These are phyloP conservation scores for Globisporangium emineosum DNA, from an alignment of 352 stramenopile genomes.

Conservation along the genomic window DNA sequence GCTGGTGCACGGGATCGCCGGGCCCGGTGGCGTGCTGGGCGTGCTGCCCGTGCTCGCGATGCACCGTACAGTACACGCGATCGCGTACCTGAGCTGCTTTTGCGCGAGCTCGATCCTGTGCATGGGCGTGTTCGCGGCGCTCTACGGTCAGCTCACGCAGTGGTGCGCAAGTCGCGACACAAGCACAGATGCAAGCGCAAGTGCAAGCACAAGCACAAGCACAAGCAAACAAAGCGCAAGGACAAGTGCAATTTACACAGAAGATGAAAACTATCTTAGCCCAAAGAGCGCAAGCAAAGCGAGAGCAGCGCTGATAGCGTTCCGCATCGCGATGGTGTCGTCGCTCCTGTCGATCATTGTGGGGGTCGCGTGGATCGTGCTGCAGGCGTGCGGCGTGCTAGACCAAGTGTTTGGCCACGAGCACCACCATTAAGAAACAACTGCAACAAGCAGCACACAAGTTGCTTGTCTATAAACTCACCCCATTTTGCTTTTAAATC, in stretches of 20 bases:
- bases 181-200: not conserved
- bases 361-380: constrained; percentile 64
- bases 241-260: not conserved
- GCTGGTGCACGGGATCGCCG: constrained; percentile 87
- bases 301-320: constrained; percentile 22
- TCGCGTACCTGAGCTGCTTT: constrained; percentile 85
- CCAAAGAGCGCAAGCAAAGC: not conserved
- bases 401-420: constrained; percentile 56
- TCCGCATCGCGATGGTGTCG: constrained; percentile 48
- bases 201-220: too few relatives aligned
- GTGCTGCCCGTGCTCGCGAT: constrained; percentile 86
- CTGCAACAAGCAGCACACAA: not conserved
- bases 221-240: not conserved
- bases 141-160: constrained; percentile 73
- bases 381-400: constrained; percentile 58
- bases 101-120: constrained; percentile 80
- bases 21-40: constrained; percentile 67
- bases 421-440: constrained; percentile 10
- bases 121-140: constrained; percentile 84
- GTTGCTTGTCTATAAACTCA: not conserved
- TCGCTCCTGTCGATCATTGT: constrained; percentile 57
- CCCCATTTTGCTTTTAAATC: not conserved
- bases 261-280: constrained; percentile 19
- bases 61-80: constrained; percentile 36
- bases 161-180: constrained; percentile 19